Conservation (phyloP, 306 rosid species). For the Medicago lupulina region DNA sequence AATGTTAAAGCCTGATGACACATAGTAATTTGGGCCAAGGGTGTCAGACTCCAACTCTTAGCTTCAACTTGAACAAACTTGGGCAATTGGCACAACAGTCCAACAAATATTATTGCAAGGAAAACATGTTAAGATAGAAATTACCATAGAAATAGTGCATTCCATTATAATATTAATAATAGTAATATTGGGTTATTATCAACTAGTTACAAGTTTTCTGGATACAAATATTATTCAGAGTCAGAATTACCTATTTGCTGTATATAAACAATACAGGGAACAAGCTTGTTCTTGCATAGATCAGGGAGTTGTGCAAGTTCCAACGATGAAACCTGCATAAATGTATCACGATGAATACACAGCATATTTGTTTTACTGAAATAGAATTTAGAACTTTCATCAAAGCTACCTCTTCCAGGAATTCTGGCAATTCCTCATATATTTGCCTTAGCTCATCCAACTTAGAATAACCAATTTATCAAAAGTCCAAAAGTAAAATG, state of each 20-base stretch:
- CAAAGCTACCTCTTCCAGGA: constrained; percentile 75
- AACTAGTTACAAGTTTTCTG: constrained; percentile 18
- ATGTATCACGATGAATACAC: constrained; percentile 37
- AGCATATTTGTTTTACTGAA: constrained; percentile 10
- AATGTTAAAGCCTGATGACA: too few relatives aligned
- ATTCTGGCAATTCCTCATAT: constrained; percentile 93
- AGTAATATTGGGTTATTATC: not conserved
- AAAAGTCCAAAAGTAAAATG: constrained; percentile 28
- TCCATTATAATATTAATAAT: not conserved
- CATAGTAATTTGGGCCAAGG: too few relatives aligned
- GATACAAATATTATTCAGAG: constrained; percentile 27
- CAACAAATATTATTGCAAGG: not conserved
- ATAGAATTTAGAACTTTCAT: constrained; percentile 44
- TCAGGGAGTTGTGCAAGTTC: constrained; percentile 75
- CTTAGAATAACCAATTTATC: constrained; percentile 53
- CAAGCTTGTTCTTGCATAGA: constrained; percentile 60
- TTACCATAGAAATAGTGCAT: not conserved
- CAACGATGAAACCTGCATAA: constrained; percentile 72
- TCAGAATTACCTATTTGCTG: constrained; percentile 82
- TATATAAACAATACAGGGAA: constrained; percentile 82
- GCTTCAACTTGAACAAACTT: too few relatives aligned
- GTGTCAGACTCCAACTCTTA: too few relatives aligned
- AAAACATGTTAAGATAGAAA: not conserved
- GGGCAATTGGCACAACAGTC: too few relatives aligned
- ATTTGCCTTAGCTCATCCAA: constrained; percentile 98